These are phyloP conservation scores for Pseudofabraea citricarpa DNA, from an alignment of 2,329 filamentous ascomycete genomes.

Conservation along the genomic window DNA sequence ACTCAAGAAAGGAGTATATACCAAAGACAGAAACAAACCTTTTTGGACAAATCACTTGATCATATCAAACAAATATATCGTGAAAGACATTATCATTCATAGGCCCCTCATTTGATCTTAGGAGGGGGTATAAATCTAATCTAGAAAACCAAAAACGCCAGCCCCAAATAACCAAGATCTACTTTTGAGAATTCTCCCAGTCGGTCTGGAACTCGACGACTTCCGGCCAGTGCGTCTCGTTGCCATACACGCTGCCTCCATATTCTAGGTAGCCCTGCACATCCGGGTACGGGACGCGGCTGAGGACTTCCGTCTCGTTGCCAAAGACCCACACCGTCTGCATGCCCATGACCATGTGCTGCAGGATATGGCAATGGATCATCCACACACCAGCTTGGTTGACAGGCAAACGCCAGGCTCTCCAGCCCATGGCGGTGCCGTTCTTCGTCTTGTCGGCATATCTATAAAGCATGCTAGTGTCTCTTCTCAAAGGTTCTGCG, in stretches of 20 bases:
- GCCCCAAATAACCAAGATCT: too few relatives aligned
- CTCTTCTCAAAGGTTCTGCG: constrained; percentile 19
- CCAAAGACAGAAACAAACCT: too few relatives aligned
- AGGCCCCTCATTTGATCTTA: too few relatives aligned
- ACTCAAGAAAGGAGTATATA: too few relatives aligned
- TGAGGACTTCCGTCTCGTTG: constrained; percentile 19
- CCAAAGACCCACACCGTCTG: constrained; percentile 33
- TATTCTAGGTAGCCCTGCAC: constrained; percentile 28
- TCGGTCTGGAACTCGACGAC: constrained; percentile 7
- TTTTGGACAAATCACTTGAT: too few relatives aligned
- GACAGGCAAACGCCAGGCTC: constrained; percentile 44
- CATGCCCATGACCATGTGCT: constrained; percentile 43
- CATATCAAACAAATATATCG: too few relatives aligned
- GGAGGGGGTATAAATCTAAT: too few relatives aligned
- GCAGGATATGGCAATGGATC: constrained; percentile 44
- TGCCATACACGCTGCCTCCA: constrained; percentile 26
- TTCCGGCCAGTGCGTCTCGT: constrained; percentile 20
- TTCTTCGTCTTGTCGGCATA: constrained; percentile 32
- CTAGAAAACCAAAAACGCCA: too few relatives aligned
- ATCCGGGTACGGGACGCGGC: constrained; percentile 15
- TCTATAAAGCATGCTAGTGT: constrained; percentile 41
- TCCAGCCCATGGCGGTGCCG: constrained; percentile 37
- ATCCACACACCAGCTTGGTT: constrained; percentile 43
- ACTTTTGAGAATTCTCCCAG: not conserved
- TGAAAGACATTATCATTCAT: too few relatives aligned